Evolutionary conservation across 2,329 filamentous ascomycete species (phyloP).

Genomic region (Alternaria sp.): DNA sequence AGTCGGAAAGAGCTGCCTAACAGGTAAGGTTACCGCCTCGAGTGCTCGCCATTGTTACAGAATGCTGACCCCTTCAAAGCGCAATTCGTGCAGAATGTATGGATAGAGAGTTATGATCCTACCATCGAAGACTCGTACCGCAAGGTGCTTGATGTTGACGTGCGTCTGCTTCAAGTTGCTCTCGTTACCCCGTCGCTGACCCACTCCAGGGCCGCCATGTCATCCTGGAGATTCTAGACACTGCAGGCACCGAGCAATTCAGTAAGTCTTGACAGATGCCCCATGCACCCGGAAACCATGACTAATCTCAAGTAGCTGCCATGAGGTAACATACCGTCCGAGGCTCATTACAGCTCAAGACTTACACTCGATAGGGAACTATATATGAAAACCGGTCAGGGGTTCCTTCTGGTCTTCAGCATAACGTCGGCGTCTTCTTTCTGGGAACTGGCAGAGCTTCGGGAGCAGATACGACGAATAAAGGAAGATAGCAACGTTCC

Average conservation of each 20-base stretch:
- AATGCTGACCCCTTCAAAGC: constrained; percentile 56
- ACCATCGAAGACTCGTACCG: constrained; percentile 70
- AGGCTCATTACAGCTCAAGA: constrained; percentile 16
- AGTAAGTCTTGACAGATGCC: constrained; percentile 65
- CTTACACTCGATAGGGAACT: constrained; percentile 40
- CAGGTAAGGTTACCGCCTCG: constrained; percentile 65
- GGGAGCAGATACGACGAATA: constrained; percentile 89
- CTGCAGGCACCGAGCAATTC: constrained; percentile 91
- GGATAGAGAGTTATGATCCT: constrained; percentile 79
- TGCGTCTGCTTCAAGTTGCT: constrained; percentile 59
- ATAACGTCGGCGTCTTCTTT: constrained; percentile 88
- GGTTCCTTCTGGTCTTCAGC: constrained; percentile 90
- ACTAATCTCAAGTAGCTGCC: constrained; percentile 40
- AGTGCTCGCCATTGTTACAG: neutral
- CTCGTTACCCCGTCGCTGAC: constrained; percentile 19
- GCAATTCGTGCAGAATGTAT: constrained; percentile 93
- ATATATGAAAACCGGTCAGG: constrained; percentile 91
- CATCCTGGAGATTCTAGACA: constrained; percentile 90
- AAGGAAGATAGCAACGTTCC: constrained; percentile 87
- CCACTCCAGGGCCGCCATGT: constrained; percentile 78
- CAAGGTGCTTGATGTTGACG: constrained; percentile 77
- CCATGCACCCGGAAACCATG: neutral
- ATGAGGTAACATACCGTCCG: constrained; percentile 42
- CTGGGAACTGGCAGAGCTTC: constrained; percentile 79
- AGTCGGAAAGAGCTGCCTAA: constrained; percentile 92